A percentile compares a stretch with the other conserved stretches of the same genome.
Evolutionary conservation across 768 basidiomycete genomes (phyloP).

Genomic region (Phlebiopsis flavidoalba): DNA sequence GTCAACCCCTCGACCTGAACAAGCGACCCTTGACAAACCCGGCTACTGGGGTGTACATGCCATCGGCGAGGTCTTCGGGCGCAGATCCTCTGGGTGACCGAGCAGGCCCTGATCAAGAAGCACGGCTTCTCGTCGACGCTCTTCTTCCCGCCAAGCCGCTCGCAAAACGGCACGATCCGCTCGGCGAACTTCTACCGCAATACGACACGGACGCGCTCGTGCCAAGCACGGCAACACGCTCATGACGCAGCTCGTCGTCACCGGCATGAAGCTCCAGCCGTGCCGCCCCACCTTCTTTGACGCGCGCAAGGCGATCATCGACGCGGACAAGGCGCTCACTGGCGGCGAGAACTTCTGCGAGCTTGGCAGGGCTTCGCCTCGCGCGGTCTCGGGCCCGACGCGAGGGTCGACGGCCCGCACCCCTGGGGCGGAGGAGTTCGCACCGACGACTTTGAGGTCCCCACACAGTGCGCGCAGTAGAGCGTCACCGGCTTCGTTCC

Average conservation of each 20-base stretch:
- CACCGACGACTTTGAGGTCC: constrained; percentile 38
- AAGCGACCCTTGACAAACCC: constrained; percentile 90
- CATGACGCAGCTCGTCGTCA: constrained; percentile 75
- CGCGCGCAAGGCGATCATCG: constrained; percentile 84
- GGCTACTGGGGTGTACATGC: constrained; percentile 94
- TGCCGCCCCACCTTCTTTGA: constrained; percentile 91
- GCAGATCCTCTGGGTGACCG: constrained; percentile 78
- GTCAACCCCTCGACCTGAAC: constrained; percentile 90
- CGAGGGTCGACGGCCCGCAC: constrained; percentile 65
- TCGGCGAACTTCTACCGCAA: constrained; percentile 70
- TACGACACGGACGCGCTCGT: constrained; percentile 44
- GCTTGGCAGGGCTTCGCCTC: constrained; percentile 83
- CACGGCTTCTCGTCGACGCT: constrained; percentile 76
- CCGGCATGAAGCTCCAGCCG: constrained; percentile 92
- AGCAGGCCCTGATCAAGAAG: constrained; percentile 69
- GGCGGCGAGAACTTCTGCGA: constrained; percentile 90
- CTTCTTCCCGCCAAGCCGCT: constrained; percentile 66
- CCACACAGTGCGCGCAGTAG: neutral
- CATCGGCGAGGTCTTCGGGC: constrained; percentile 97
- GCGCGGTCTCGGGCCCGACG: constrained; percentile 78
- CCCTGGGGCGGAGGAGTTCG: constrained; percentile 94
- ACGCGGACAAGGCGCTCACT: constrained; percentile 86
- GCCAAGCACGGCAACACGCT: constrained; percentile 90
- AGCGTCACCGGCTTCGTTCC: neutral
- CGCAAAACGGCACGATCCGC: constrained; percentile 55